A percentile compares a stretch with the other conserved stretches of the same genome.
phyloP scores from a whole-genome alignment of 352 stramenopile species.

The Phytophthora brassicae region DNA sequence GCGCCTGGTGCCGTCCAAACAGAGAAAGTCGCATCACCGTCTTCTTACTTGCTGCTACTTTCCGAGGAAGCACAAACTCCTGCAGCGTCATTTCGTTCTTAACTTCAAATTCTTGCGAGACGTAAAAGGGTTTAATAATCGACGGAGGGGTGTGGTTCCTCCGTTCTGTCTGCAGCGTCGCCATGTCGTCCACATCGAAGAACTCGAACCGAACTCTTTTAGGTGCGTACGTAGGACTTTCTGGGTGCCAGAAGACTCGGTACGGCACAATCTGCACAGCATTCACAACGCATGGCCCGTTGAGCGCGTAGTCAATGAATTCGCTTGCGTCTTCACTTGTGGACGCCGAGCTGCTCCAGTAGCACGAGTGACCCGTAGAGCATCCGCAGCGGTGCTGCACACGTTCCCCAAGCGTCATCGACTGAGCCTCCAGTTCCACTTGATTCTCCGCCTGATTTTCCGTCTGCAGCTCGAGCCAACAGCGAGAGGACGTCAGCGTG shows the following conservation, averaged over 20 bases:
- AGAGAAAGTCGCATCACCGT: constrained; percentile 63
- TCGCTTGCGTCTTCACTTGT: constrained; percentile 56
- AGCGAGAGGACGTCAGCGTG: constrained; percentile 66
- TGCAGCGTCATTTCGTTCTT: constrained; percentile 78
- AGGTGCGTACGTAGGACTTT: constrained; percentile 73
- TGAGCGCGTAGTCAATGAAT: constrained; percentile 76
- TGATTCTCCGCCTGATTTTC: constrained; percentile 33
- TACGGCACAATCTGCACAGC: constrained; percentile 76
- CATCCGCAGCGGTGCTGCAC: constrained; percentile 75
- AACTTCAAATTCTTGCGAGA: constrained; percentile 52
- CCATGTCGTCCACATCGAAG: constrained; percentile 40
- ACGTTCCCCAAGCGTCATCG: constrained; percentile 59
- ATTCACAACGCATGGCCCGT: constrained; percentile 56
- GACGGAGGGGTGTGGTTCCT: constrained; percentile 11
- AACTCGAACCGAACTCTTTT: constrained; percentile 74
- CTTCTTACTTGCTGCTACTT: constrained; percentile 43
- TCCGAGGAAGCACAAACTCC: constrained; percentile 51
- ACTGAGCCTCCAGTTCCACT: too few relatives aligned
- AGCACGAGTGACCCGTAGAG: constrained; percentile 72
- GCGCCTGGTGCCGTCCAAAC: constrained; percentile 65
- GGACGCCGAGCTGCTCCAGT: constrained; percentile 85
- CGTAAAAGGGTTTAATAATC: constrained; percentile 51
- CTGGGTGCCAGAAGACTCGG: constrained; percentile 77
- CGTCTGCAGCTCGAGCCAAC: constrained; percentile 59
- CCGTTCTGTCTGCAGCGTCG: constrained; percentile 12